These are phyloP conservation scores for Eragrostis tef DNA, from an alignment of 202 grass and related monocot species.

Conservation along the genomic window DNA sequence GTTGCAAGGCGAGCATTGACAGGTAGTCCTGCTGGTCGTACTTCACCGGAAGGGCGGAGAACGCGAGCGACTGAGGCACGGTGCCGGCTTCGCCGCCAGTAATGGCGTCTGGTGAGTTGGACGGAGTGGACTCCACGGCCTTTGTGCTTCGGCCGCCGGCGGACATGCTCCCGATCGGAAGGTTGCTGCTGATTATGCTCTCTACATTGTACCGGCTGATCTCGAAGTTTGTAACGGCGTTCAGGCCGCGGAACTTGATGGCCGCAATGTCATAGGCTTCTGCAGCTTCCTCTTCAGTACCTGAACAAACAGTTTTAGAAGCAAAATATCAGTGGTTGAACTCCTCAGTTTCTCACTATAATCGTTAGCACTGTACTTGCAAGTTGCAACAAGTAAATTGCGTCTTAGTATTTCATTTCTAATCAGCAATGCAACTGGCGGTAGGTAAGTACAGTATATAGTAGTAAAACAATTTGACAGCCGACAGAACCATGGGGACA, in stretches of 20 bases:
- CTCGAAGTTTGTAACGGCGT: slow-evolving; percentile 87
- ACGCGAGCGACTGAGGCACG: slow-evolving; percentile 23
- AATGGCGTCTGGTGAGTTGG: slow-evolving; percentile 43
- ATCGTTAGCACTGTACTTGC: no score
- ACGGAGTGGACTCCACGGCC: slow-evolving; percentile 42
- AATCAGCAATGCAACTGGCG: slow-evolving; percentile 11
- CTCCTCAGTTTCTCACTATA: no score
- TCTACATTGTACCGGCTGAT: slow-evolving; percentile 82
- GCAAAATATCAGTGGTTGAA: background rate
- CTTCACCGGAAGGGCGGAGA: slow-evolving; percentile 46
- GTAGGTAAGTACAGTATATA: background rate
- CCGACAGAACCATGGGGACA: slow-evolving; percentile 35
- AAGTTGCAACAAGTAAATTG: no score
- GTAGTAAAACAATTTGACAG: slow-evolving; percentile 21
- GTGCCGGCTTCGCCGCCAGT: background rate
- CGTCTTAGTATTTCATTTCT: background rate
- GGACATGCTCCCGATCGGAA: slow-evolving; percentile 67
- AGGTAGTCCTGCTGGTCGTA: slow-evolving; percentile 68
- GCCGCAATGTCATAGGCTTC: slow-evolving; percentile 89
- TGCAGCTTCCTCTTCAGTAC: slow-evolving; percentile 79
- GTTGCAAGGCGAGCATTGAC: slow-evolving; percentile 70
- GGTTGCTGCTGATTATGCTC: slow-evolving; percentile 79
- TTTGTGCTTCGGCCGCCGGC: slow-evolving; percentile 47
- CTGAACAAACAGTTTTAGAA: slow-evolving; percentile 22
- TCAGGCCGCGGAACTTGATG: slow-evolving; percentile 84